phyloP scores from a whole-genome alignment of 139 green algal genomes.

The Yamagishiella unicocca region DNA sequence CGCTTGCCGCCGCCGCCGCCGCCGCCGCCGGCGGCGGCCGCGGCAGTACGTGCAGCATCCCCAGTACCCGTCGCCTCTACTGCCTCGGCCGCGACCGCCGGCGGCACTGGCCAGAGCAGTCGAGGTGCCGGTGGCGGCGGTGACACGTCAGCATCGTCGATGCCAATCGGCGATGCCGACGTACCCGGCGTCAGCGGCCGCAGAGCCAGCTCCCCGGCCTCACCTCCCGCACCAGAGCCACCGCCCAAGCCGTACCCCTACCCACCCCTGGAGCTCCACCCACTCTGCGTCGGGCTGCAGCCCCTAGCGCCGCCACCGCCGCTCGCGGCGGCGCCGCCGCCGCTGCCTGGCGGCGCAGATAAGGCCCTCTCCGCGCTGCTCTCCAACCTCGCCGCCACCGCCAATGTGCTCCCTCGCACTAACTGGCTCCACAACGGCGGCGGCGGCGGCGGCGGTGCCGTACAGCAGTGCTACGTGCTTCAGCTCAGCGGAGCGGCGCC shows the following conservation, averaged over 20 bases:
- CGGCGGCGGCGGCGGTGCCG: background rate
- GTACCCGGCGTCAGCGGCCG: conserved; percentile 21
- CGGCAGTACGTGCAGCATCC: background rate
- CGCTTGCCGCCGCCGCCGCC: background rate
- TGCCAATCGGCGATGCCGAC: background rate
- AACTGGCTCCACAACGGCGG: background rate
- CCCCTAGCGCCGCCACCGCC: too few species aligned
- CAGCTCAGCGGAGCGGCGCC: conserved; percentile 6
- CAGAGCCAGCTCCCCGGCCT: background rate
- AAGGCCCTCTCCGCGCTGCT: conserved; percentile 5
- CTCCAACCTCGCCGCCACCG: background rate
- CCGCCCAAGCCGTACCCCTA: background rate
- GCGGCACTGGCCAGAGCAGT: background rate
- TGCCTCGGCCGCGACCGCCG: background rate
- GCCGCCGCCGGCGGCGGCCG: background rate
- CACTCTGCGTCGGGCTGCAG: too few species aligned
- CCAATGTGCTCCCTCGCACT: background rate
- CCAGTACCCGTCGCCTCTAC: too few species aligned
- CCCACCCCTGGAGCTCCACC: too few species aligned
- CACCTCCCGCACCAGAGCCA: background rate
- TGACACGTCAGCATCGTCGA: too few species aligned
- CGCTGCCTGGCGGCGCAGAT: background rate
- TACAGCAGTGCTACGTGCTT: conserved; percentile 24
- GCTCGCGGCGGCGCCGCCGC: background rate
- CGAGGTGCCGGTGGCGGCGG: background rate